Evolutionary conservation across 768 basidiomycete species (phyloP).

Genomic region (Leccinellum albellum): DNA sequence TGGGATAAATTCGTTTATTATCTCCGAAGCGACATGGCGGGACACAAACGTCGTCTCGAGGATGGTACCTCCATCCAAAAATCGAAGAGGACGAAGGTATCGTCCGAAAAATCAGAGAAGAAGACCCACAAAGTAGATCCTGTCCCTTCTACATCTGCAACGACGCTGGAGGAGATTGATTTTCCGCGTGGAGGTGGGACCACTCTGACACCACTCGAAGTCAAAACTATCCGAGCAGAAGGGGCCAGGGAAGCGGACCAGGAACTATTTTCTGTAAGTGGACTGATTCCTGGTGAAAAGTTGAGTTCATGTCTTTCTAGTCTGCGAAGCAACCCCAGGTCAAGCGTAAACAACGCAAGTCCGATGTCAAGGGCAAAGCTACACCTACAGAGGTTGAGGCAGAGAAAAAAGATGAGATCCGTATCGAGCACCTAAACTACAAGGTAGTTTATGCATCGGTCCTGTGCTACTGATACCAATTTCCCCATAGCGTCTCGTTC

Average conservation of each 20-base stretch:
- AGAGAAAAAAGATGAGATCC: slow-evolving; percentile 44
- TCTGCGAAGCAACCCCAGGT: slow-evolving; percentile 36
- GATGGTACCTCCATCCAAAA: slow-evolving; percentile 46
- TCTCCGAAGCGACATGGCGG: slow-evolving; percentile 32
- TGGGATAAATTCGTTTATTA: no score
- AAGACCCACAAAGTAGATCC: slow-evolving; percentile 25
- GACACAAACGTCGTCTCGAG: slow-evolving; percentile 61
- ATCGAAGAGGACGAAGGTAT: slow-evolving; percentile 59
- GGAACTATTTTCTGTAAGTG: slow-evolving; percentile 66
- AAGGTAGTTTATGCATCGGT: slow-evolving; percentile 49
- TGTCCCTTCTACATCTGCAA: slow-evolving; percentile 34
- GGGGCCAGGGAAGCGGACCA: slow-evolving; percentile 80
- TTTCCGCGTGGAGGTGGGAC: slow-evolving; percentile 97
- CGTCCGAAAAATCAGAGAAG: slow-evolving; percentile 24
- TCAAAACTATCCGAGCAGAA: slow-evolving; percentile 81
- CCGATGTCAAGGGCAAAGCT: slow-evolving; percentile 35
- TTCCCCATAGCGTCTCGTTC: slow-evolving; percentile 56
- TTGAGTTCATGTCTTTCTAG: slow-evolving; percentile 32
- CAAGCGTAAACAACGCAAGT: slow-evolving; percentile 47
- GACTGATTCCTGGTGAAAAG: background rate
- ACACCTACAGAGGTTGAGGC: slow-evolving; percentile 26
- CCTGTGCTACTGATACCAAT: slow-evolving; percentile 6
- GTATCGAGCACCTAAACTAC: slow-evolving; percentile 92
- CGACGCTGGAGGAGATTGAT: slow-evolving; percentile 70
- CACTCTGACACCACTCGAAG: slow-evolving; percentile 81